Conservation (phyloP, 371 early-diverging fungal species). For the Funneliformis caledonium region DNA sequence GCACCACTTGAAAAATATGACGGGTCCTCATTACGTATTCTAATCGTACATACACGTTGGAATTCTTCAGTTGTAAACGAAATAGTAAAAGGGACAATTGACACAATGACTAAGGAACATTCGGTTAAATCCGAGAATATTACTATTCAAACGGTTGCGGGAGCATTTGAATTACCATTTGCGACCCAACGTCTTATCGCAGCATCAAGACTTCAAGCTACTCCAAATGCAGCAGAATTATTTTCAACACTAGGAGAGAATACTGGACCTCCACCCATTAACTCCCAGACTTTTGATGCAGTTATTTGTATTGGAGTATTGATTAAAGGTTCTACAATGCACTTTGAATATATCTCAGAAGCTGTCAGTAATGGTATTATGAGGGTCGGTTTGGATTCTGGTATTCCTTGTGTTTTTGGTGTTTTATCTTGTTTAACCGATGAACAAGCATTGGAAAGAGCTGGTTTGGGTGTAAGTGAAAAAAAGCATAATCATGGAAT, state of each 20-base stretch:
- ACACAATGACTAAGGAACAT: slow-evolving; percentile 65
- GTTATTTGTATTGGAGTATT: slow-evolving; percentile 94
- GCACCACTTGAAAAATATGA: slow-evolving; percentile 60
- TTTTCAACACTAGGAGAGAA: slow-evolving; percentile 43
- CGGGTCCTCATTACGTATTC: slow-evolving; percentile 73
- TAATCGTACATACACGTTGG: slow-evolving; percentile 95
- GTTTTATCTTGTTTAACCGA: slow-evolving; percentile 94
- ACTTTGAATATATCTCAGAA: slow-evolving; percentile 97
- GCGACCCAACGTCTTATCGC: slow-evolving; percentile 81
- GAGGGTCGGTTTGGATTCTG: slow-evolving; percentile 88
- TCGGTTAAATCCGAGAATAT: slow-evolving; percentile 78
- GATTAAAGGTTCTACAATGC: slow-evolving; percentile 97
- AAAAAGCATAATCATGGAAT: slow-evolving; percentile 92
- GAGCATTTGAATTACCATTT: slow-evolving; percentile 94
- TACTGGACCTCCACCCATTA: slow-evolving; percentile 40
- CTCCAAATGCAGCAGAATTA: slow-evolving; percentile 51
- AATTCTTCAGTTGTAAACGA: slow-evolving; percentile 82
- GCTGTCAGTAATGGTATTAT: slow-evolving; percentile 90
- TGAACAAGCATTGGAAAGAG: slow-evolving; percentile 87
- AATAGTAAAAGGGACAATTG: slow-evolving; percentile 75
- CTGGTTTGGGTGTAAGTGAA: slow-evolving; percentile 63
- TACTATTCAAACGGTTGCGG: slow-evolving; percentile 80
- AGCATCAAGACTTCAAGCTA: slow-evolving; percentile 65
- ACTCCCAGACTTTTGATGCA: slow-evolving; percentile 67
- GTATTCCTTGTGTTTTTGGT: slow-evolving; percentile 93